phyloP scores from a whole-genome alignment of 75 land plant genomes.

The Azolla pinnata region DNA sequence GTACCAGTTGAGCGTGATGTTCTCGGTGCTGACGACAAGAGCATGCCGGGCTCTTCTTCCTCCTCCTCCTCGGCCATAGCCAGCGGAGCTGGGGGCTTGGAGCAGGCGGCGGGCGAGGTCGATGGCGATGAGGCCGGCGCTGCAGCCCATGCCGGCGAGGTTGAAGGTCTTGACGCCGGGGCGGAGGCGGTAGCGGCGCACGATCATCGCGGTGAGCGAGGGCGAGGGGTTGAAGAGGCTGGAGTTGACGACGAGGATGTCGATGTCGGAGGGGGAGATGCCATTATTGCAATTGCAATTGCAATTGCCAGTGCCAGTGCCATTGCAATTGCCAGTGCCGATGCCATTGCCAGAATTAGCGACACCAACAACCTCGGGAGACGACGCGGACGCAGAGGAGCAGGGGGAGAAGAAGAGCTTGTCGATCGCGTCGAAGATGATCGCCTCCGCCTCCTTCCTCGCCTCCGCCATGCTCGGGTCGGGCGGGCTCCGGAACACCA shows the following conservation, averaged over 20 bases:
- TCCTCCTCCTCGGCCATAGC: no score
- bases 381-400: no score
- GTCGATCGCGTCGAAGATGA: constrained; percentile 33
- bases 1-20: constrained; percentile 39
- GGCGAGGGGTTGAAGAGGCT: constrained; percentile 61
- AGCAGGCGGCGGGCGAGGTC: constrained; percentile 62
- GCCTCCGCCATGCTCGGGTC: constrained; percentile 33
- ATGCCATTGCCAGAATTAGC: no score
- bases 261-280: no score
- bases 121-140: constrained; percentile 56
- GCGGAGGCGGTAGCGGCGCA: constrained; percentile 48
- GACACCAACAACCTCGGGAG: no score
- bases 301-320: no score
- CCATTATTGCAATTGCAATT: no score
- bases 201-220: constrained; percentile 56
- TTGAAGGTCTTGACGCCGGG: constrained; percentile 47
- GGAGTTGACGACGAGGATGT: constrained; percentile 67
- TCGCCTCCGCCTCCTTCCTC: constrained; percentile 41
- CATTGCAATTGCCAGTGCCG: no score
- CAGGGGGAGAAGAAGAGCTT: constrained; percentile 45
- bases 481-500: constrained; percentile 28
- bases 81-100: constrained; percentile 35
- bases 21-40: constrained; percentile 13
- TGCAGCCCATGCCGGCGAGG: constrained; percentile 84
- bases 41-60: constrained; percentile 14